Evolutionary conservation across 805 yeast species (phyloP).

Genomic region (Barnettozyma salicaria): DNA sequence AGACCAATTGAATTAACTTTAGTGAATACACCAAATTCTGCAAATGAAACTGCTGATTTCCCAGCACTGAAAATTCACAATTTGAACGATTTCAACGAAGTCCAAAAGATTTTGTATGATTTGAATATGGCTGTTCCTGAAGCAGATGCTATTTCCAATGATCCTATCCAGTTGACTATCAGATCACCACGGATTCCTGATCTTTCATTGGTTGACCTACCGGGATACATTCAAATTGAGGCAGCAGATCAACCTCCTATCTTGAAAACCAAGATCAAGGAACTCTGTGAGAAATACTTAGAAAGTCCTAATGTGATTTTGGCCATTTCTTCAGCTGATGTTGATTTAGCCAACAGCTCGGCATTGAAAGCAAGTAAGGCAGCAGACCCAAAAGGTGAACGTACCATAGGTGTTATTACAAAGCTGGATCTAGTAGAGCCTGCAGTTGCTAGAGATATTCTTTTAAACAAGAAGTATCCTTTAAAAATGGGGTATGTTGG

Average conservation of each 20-base stretch:
- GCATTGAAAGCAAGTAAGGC: slow-evolving; percentile 85
- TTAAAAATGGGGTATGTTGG: slow-evolving; percentile 97
- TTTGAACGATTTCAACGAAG: slow-evolving; percentile 81
- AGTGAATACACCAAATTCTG: slow-evolving; percentile 75
- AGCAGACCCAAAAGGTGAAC: slow-evolving; percentile 90
- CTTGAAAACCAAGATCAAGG: slow-evolving; percentile 71
- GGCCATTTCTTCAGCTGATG: slow-evolving; percentile 97
- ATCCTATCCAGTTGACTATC: slow-evolving; percentile 88
- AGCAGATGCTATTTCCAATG: slow-evolving; percentile 79
- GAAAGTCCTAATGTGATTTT: slow-evolving; percentile 89
- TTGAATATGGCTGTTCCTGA: slow-evolving; percentile 89
- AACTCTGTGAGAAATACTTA: slow-evolving; percentile 77
- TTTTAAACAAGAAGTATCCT: slow-evolving; percentile 81
- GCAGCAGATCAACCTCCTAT: slow-evolving; percentile 93
- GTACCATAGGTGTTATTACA: slow-evolving; percentile 95
- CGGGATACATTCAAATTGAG: slow-evolving; percentile 95
- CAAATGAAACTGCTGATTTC: slow-evolving; percentile 87
- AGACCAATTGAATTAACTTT: slow-evolving; percentile 94
- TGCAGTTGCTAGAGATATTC: slow-evolving; percentile 55
- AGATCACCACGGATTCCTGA: slow-evolving; percentile 91
- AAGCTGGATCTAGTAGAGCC: slow-evolving; percentile 88
- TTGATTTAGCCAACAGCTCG: slow-evolving; percentile 92
- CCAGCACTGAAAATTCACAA: slow-evolving; percentile 82
- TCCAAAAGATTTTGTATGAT: slow-evolving; percentile 81
- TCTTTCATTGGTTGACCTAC: slow-evolving; percentile 87